Base-by-base conservation (phyloP, 2,329 filamentous ascomycete species). In the Aspergillus spinulosporus region DNA sequence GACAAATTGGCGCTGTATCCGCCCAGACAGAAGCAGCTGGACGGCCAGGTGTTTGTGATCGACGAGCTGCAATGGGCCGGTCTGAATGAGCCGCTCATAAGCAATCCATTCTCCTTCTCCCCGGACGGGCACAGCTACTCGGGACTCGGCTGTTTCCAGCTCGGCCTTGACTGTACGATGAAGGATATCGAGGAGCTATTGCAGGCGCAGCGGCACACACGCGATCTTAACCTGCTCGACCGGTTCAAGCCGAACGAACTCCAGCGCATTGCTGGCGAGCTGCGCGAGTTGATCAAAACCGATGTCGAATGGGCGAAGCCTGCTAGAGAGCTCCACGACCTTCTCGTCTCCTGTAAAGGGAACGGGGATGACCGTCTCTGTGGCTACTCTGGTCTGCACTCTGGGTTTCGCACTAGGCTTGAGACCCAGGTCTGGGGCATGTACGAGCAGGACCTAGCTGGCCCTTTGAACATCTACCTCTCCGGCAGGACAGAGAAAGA, bases 401-500 rank as follows among this genome's bases (percentile, higher is more conserved):
- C 65, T 6, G 64, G 61, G 31, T 65, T 67, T 28, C 61, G 60
- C 34, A 62, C 60, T 8, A 54, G 55, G 11, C 46, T 59, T 9
- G 63, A 59, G 6, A 51, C 57, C 2, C 60, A 64, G 40, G 56
- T 64, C 34, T 66, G 57, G 58, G 65, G 62, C 3, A 45, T 66
- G 45, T 62, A 60, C 34, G 54, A 67, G 4, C 44, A 50, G 5
- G 51, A 61, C 15, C 32, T 44, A 0, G 28, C 50, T 3, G 54
- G 59, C 4, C 57, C 55, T 11, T 47, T 67, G 5, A 62, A 68
- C 34, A 67, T 69, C 46, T 76, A 68, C 50, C 60, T 75, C 14
- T 75, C 74, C 1, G 63, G 66, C 8, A 72, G 72, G 46, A 64
- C 66, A 3, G 60, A 64, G 26, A 52, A 40, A 11, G 72, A 74